These are phyloP conservation scores for Fonsecaea multimorphosa DNA, from an alignment of 2,329 filamentous ascomycete genomes.

Conservation along the genomic window DNA sequence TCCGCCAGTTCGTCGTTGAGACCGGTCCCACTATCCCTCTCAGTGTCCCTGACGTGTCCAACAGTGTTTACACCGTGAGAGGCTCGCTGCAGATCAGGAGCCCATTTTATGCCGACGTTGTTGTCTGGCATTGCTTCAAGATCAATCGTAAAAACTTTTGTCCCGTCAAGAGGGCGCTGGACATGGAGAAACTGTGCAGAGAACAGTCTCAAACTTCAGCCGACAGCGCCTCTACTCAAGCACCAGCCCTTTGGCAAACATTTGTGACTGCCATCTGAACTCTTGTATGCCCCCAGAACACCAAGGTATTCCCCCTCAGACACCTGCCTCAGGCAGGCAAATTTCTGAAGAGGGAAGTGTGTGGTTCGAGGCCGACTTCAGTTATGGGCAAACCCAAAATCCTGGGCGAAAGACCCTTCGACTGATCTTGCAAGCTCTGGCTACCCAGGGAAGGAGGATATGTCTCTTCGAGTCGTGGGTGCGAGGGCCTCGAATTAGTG, in stretches of 20 bases:
- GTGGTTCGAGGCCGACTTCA: background rate
- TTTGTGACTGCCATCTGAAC: constrained; percentile 20
- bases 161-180: constrained; percentile 9
- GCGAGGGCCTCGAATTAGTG: constrained; percentile 7
- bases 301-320: background rate
- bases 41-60: background rate
- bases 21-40: constrained; percentile 5
- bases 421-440: background rate
- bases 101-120: constrained; percentile 34
- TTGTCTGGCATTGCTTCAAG: constrained; percentile 31
- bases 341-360: background rate
- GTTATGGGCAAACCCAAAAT: background rate
- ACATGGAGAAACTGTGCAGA: constrained; percentile 20
- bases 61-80: constrained; percentile 9
- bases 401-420: background rate
- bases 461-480: background rate
- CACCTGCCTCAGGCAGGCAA: background rate
- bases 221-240: constrained; percentile 19
- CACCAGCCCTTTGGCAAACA: constrained; percentile 12
- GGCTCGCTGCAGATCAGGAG: constrained; percentile 26
- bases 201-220: constrained; percentile 8
- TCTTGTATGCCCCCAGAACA: constrained; percentile 4
- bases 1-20: constrained; percentile 8
- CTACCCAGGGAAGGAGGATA: constrained; percentile 5
- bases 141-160: background rate